Conservation (phyloP, 192 early-diverging fungal genomes). For the Rhizophlyctis rosea region DNA sequence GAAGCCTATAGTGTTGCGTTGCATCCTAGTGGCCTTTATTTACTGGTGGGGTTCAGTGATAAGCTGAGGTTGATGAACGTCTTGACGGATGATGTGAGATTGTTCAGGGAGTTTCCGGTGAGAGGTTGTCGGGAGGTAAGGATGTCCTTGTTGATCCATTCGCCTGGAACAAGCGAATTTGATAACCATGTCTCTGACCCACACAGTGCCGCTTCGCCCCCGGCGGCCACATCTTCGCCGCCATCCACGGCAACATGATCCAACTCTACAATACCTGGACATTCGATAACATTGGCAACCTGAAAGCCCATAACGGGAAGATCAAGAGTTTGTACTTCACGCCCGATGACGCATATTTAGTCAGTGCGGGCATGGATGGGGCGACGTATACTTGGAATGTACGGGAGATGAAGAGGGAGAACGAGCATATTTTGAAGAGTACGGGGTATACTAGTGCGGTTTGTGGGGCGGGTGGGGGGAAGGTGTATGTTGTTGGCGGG, state of each 20-base stretch:
- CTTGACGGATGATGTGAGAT: slow-evolving; percentile 54
- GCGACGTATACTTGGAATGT: slow-evolving; percentile 56
- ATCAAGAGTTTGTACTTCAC: slow-evolving; percentile 50
- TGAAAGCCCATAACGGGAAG: slow-evolving; percentile 60
- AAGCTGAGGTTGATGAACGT: slow-evolving; percentile 57
- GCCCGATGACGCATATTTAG: slow-evolving; percentile 47
- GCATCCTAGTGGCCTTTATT: slow-evolving; percentile 55
- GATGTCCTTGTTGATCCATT: neutral
- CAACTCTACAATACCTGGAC: slow-evolving; percentile 53
- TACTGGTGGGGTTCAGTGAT: slow-evolving; percentile 55
- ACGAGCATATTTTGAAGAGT: slow-evolving; percentile 55
- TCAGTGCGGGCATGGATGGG: slow-evolving; percentile 55
- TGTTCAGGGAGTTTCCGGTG: slow-evolving; percentile 50
- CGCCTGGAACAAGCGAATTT: slow-evolving; percentile 1
- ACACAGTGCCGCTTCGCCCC: slow-evolving; percentile 50
- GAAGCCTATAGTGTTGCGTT: slow-evolving; percentile 49
- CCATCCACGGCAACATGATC: slow-evolving; percentile 52
- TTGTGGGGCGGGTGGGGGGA: slow-evolving; percentile 37
- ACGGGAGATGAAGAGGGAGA: slow-evolving; percentile 45
- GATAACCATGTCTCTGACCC: neutral
- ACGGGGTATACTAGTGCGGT: slow-evolving; percentile 46
- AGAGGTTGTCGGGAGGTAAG: slow-evolving; percentile 53
- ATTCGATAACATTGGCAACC: slow-evolving; percentile 48
- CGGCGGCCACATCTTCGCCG: slow-evolving; percentile 57
- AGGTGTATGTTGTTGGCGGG: slow-evolving; percentile 49